A percentile compares a stretch with the other conserved stretches of the same genome.
phyloP scores from a whole-genome alignment of 768 basidiomycete species.

The Pholiota molesta region DNA sequence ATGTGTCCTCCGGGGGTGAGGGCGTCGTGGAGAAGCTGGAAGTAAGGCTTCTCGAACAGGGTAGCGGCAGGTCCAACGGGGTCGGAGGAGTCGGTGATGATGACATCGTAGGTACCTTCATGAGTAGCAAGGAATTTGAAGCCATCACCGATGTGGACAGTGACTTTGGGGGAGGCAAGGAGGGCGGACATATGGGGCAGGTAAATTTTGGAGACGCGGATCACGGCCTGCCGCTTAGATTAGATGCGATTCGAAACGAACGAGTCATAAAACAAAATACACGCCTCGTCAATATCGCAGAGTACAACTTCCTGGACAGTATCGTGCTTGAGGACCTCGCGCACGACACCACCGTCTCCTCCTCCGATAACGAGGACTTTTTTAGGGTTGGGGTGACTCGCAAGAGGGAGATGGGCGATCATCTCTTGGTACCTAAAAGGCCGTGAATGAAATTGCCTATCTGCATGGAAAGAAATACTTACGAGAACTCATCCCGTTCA shows the following conservation, averaged over 20 bases:
- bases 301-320: conserved; percentile 90
- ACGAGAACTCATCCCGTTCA: conserved; percentile 99
- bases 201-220: conserved; percentile 90
- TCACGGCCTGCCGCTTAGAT: conserved; percentile 70
- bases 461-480: conserved; percentile 32
- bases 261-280: neutral
- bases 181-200: conserved; percentile 94
- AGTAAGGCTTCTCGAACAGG: conserved; percentile 97
- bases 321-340: conserved; percentile 94
- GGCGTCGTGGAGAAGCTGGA: conserved; percentile 90
- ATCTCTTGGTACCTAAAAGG: conserved; percentile 90
- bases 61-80: conserved; percentile 94
- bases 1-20: conserved; percentile 90
- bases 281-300: conserved; percentile 96
- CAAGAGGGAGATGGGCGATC: conserved; percentile 97
- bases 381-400: conserved; percentile 94
- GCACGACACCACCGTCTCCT: conserved; percentile 97
- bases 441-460: conserved; percentile 1
- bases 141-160: conserved; percentile 88
- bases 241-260: neutral
- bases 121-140: conserved; percentile 96
- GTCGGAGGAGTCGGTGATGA: conserved; percentile 98
- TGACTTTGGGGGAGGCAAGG: conserved; percentile 79
- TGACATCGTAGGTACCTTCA: conserved; percentile 89
- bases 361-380: conserved; percentile 97